A percentile compares a stretch with the other conserved stretches of the same genome.
Evolutionary conservation across 1,139 yeast species (phyloP).

Genomic region (Yarrowia galli): DNA sequence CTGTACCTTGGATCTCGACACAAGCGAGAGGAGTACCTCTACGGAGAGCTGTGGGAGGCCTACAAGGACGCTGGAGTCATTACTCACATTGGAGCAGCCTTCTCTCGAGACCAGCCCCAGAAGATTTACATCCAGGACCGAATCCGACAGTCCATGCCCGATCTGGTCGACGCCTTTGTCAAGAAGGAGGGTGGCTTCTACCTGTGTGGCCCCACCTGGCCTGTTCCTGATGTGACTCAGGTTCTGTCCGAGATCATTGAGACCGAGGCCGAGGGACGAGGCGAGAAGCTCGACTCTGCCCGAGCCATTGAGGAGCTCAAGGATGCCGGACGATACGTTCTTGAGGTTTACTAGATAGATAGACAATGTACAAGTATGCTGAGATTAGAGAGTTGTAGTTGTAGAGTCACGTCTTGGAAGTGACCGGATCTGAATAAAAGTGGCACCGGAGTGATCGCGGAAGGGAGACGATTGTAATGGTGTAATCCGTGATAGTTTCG

Average conservation of each 20-base stretch:
- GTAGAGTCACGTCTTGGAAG: too few species aligned
- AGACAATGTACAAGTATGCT: too few species aligned
- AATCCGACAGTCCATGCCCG: slow-evolving; percentile 77
- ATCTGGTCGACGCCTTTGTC: slow-evolving; percentile 80
- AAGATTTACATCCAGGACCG: slow-evolving; percentile 96
- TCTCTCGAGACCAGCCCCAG: slow-evolving; percentile 95
- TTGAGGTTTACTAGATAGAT: slow-evolving; percentile 77
- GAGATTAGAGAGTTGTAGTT: too few species aligned
- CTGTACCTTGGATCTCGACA: slow-evolving; percentile 95
- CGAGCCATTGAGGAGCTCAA: slow-evolving; percentile 91
- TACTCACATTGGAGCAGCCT: slow-evolving; percentile 97
- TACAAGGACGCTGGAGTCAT: slow-evolving; percentile 89
- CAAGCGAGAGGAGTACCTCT: slow-evolving; percentile 91
- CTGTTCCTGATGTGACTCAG: slow-evolving; percentile 94
- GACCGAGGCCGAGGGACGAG: slow-evolving; percentile 72
- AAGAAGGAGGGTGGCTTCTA: slow-evolving; percentile 86
- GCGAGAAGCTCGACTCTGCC: slow-evolving; percentile 73
- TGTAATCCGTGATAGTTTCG: too few species aligned
- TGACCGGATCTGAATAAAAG: too few species aligned
- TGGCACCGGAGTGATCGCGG: too few species aligned
- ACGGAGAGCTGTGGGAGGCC: slow-evolving; percentile 98
- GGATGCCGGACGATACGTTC: slow-evolving; percentile 88
- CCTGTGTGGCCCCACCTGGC: slow-evolving; percentile 99
- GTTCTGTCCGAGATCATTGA: slow-evolving; percentile 83
- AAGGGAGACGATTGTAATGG: too few species aligned